A percentile compares a stretch with the other conserved stretches of the same genome.
Conservation (phyloP, 129 eudicot genomes). For the Arctium minus region DNA sequence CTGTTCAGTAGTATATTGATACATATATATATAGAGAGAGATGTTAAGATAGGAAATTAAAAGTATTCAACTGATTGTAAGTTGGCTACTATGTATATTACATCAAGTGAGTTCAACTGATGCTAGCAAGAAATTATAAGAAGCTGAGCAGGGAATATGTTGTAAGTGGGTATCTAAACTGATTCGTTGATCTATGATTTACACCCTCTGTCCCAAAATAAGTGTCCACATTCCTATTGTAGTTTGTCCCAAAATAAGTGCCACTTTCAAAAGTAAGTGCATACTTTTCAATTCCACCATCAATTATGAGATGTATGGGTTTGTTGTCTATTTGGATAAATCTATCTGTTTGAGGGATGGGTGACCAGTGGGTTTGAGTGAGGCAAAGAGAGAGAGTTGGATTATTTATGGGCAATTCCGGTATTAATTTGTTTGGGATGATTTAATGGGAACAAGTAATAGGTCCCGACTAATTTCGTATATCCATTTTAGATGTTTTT, state of each 20-base stretch:
- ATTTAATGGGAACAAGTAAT: too few relatives aligned
- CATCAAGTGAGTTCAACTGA: neutral
- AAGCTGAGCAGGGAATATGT: neutral
- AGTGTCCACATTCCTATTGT: neutral
- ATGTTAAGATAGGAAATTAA: neutral
- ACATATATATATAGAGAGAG: too few relatives aligned
- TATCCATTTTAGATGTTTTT: too few relatives aligned
- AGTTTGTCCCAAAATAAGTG: neutral
- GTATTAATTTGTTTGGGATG: too few relatives aligned
- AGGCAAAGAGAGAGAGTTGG: too few relatives aligned
- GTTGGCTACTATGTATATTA: neutral
- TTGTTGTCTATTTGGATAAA: too few relatives aligned
- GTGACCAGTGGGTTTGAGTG: too few relatives aligned
- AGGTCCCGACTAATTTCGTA: too few relatives aligned
- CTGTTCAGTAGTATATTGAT: neutral
- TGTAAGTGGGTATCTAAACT: neutral
- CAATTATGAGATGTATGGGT: neutral
- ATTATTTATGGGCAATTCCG: too few relatives aligned
- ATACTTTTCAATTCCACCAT: neutral
- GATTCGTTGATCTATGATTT: neutral
- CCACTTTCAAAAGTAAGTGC: too few relatives aligned
- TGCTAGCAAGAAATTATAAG: neutral
- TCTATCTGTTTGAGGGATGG: too few relatives aligned
- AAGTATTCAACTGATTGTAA: neutral
- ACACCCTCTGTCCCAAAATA: neutral